Conservation (phyloP, 2,329 filamentous ascomycete species). For the Nemania bipapillata region DNA sequence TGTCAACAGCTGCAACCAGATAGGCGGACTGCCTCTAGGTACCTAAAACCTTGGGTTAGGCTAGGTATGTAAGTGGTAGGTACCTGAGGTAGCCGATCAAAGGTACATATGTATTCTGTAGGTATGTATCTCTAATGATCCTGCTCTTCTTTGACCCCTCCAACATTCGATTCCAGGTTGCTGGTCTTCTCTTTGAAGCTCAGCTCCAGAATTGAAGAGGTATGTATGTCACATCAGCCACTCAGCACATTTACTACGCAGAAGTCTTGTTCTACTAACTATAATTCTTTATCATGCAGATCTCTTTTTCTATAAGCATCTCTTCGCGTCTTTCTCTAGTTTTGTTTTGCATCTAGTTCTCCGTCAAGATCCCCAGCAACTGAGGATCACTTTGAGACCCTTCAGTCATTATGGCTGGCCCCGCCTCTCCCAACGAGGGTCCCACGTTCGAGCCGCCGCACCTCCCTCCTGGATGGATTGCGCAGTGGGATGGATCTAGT, state of each 20-base stretch:
- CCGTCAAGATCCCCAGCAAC: conserved; percentile 10
- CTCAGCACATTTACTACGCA: conserved; percentile 15
- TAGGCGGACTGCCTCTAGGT: neutral
- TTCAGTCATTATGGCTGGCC: conserved; percentile 63
- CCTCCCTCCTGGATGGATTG: conserved; percentile 74
- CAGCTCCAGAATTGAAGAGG: conserved; percentile 29
- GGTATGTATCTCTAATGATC: conserved; percentile 14
- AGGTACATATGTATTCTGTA: no score
- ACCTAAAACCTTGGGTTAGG: no score
- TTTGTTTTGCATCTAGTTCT: conserved; percentile 11
- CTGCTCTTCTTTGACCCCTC: conserved; percentile 26
- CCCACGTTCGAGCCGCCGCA: conserved; percentile 68
- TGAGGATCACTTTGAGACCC: conserved; percentile 35
- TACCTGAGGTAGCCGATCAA: conserved; percentile 2
- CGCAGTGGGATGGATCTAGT: conserved; percentile 73
- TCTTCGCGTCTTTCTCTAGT: neutral
- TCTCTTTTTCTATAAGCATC: conserved; percentile 1
- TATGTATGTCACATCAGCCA: conserved; percentile 29
- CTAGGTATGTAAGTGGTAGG: neutral
- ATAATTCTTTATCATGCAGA: conserved; percentile 25
- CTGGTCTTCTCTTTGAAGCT: conserved; percentile 24
- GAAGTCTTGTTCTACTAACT: conserved; percentile 23
- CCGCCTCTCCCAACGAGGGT: conserved; percentile 68
- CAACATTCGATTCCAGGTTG: conserved; percentile 25
- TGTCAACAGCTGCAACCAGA: neutral